Percentiles rank a stretch among this genome's conserved stretches.
phyloP scores from a whole-genome alignment of 192 early-diverging fungal species.

The Phlyctochytrium planicorne region DNA sequence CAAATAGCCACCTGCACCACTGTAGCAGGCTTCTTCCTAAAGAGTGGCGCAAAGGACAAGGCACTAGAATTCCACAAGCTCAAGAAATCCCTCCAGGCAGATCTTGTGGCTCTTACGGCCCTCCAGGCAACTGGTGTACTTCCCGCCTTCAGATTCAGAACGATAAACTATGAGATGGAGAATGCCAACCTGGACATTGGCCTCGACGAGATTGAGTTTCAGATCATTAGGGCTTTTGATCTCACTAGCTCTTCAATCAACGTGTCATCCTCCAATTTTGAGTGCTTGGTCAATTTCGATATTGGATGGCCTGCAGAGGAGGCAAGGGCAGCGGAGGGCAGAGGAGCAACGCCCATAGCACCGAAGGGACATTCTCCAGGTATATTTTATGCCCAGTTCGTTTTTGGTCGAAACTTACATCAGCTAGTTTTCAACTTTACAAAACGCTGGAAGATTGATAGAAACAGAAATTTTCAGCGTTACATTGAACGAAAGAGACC shows the following conservation, averaged over 20 bases:
- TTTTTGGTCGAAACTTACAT: background rate
- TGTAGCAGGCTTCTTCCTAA: slow-evolving; percentile 40
- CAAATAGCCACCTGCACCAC: slow-evolving; percentile 57
- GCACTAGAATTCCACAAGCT: slow-evolving; percentile 52
- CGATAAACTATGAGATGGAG: slow-evolving; percentile 55
- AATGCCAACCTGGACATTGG: slow-evolving; percentile 53
- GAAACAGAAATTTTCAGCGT: slow-evolving; percentile 60
- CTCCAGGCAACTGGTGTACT: slow-evolving; percentile 9
- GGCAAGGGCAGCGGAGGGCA: slow-evolving; percentile 50
- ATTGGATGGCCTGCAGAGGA: slow-evolving; percentile 71
- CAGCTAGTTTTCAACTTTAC: slow-evolving; percentile 53
- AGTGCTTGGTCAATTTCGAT: slow-evolving; percentile 69
- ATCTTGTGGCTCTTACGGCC: slow-evolving; percentile 45
- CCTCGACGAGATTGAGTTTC: slow-evolving; percentile 65
- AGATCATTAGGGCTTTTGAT: slow-evolving; percentile 57
- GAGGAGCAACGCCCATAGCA: slow-evolving; percentile 61
- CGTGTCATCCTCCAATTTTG: slow-evolving; percentile 55
- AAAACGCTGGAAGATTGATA: slow-evolving; percentile 57
- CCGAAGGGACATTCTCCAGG: slow-evolving; percentile 50
- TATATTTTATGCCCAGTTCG: slow-evolving; percentile 26
- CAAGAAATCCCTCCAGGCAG: slow-evolving; percentile 57
- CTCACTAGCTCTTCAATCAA: slow-evolving; percentile 35
- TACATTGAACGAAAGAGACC: slow-evolving; percentile 69
- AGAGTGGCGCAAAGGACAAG: slow-evolving; percentile 41
- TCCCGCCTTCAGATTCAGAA: slow-evolving; percentile 56